Conservation (phyloP, 2,329 filamentous ascomycete genomes). For the Byssochlamys sp. region DNA sequence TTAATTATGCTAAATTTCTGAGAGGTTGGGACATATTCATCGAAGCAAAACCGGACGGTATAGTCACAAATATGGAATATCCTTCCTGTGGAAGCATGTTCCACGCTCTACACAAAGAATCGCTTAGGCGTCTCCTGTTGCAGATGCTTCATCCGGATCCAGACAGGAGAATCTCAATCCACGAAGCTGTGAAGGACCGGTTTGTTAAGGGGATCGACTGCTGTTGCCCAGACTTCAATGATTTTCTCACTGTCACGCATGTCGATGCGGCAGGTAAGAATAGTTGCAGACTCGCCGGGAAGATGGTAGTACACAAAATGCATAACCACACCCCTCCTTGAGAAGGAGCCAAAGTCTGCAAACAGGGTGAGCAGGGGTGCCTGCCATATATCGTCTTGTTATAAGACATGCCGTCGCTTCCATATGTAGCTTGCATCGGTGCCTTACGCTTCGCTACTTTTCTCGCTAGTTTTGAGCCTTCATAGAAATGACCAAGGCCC, state of each 20-base stretch:
- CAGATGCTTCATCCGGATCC: conserved; percentile 78
- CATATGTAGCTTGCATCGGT: no score
- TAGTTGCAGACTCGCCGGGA: conserved; percentile 13
- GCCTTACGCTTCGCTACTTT: no score
- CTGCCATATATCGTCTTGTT: conserved; percentile 9
- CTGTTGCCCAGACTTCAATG: conserved; percentile 61
- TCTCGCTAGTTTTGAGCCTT: no score
- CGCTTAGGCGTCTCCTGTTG: conserved; percentile 60
- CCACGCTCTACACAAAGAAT: conserved; percentile 35
- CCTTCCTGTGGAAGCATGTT: conserved; percentile 60
- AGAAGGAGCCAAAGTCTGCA: conserved; percentile 17
- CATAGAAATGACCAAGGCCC: no score
- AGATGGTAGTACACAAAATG: conserved; percentile 20
- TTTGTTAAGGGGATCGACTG: conserved; percentile 69
- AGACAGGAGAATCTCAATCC: conserved; percentile 57
- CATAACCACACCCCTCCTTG: conserved; percentile 24
- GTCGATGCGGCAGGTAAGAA: conserved; percentile 19
- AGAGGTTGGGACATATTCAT: conserved; percentile 62
- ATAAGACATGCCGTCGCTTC: background rate
- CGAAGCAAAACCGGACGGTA: conserved; percentile 42
- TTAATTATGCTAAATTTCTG: conserved; percentile 57
- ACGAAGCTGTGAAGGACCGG: conserved; percentile 58
- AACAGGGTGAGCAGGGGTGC: conserved; percentile 21
- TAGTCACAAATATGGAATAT: conserved; percentile 52
- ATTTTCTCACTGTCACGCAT: conserved; percentile 37